phyloP scores from a whole-genome alignment of 2,329 filamentous ascomycete genomes.

The Teratosphaeria zuluensis region DNA sequence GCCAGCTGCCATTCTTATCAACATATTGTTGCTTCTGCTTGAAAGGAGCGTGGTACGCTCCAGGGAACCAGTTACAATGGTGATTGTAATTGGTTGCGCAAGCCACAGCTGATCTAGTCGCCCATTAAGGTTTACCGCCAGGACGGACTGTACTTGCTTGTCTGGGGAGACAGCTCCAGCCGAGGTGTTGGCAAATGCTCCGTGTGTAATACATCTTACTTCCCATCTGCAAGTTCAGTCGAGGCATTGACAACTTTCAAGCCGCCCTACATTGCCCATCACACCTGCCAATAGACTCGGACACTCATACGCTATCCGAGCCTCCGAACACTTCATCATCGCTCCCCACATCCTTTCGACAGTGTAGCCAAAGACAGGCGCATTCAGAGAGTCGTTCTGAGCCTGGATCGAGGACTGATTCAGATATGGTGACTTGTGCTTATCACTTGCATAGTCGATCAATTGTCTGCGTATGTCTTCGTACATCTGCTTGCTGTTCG shows the following conservation, averaged over 20 bases:
- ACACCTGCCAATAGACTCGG: slow-evolving; percentile 15
- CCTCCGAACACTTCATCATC: slow-evolving; percentile 25
- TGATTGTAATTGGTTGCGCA: background rate
- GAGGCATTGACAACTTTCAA: slow-evolving; percentile 18
- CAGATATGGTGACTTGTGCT: slow-evolving; percentile 13
- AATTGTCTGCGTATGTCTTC: slow-evolving; percentile 21
- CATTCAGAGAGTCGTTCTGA: slow-evolving; percentile 17
- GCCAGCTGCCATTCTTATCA: background rate
- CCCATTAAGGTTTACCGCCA: background rate
- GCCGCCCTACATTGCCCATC: slow-evolving; percentile 7
- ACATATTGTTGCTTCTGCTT: background rate
- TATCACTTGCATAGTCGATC: slow-evolving; percentile 21
- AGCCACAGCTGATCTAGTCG: background rate
- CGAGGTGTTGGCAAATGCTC: too few relatives aligned
- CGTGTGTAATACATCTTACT: too few relatives aligned
- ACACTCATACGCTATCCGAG: slow-evolving; percentile 14
- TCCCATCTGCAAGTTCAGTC: slow-evolving; percentile 1
- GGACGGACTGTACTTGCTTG: background rate
- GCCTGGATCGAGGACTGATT: slow-evolving; percentile 1
- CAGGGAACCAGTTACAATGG: background rate
- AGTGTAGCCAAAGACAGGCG: slow-evolving; percentile 27
- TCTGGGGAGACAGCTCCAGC: background rate
- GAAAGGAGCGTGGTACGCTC: background rate
- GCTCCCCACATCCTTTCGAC: slow-evolving; percentile 31
- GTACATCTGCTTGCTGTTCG: slow-evolving; percentile 26